Evolutionary conservation across 805 yeast species (phyloP).

Genomic region (Wickerhamomyces subpelliculosus): DNA sequence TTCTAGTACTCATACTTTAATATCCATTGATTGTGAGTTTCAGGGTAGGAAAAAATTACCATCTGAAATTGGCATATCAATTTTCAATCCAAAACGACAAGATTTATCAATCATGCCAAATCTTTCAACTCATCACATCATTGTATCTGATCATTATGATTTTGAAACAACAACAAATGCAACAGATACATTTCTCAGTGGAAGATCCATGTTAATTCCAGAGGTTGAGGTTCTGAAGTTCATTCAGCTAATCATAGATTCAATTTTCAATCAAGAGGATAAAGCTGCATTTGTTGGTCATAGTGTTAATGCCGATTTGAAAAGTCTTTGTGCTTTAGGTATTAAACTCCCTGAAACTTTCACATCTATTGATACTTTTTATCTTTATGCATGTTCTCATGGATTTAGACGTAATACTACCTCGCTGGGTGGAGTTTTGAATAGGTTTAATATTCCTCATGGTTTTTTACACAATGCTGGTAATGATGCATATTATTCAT

Average conservation of each 20-base stretch:
- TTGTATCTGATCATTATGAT: no score
- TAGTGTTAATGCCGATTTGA: constrained; percentile 45
- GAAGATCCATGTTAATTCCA: no score
- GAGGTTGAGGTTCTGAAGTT: no score
- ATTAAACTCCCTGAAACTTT: constrained; percentile 33
- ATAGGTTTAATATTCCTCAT: constrained; percentile 45
- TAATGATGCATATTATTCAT: constrained; percentile 61
- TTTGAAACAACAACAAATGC: no score
- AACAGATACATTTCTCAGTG: no score
- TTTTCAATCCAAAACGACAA: not conserved
- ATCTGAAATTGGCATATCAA: not conserved
- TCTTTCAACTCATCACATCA: no score
- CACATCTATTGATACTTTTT: constrained; percentile 40
- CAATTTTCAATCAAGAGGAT: not conserved
- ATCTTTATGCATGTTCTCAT: constrained; percentile 32
- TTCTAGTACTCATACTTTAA: not conserved
- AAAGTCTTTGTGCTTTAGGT: constrained; percentile 40
- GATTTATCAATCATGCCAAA: not conserved
- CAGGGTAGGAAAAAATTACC: not conserved
- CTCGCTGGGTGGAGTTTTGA: constrained; percentile 39
- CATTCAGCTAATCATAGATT: no score
- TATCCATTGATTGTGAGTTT: not conserved
- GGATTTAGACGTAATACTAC: constrained; percentile 28
- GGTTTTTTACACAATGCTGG: constrained; percentile 63
- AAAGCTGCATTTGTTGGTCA: constrained; percentile 57